phyloP scores from a whole-genome alignment of 1,284 basidiomycete species.

The Tylopilus orsonianus region DNA sequence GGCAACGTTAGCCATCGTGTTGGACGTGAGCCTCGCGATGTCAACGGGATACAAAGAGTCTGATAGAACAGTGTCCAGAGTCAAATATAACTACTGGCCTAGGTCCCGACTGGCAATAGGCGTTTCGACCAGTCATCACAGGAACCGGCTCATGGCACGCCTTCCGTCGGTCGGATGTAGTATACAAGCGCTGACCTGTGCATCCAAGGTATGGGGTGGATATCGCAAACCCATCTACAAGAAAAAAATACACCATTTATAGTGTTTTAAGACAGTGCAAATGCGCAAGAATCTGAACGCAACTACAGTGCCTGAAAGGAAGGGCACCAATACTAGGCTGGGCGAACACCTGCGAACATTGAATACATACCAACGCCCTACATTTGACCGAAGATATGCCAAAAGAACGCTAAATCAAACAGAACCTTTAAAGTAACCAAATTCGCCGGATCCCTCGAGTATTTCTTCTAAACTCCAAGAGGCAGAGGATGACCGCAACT shows the following conservation, averaged over 20 bases:
- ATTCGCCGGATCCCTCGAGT: neutral
- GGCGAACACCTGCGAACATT: no score
- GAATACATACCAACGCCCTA: neutral
- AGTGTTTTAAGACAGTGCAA: no score
- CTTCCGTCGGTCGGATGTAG: neutral
- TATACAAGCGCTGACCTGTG: no score
- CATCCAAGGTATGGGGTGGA: slow-evolving; percentile 14
- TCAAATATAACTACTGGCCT: slow-evolving; percentile 1
- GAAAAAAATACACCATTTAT: no score
- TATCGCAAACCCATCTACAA: slow-evolving; percentile 3
- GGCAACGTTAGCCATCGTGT: slow-evolving; percentile 6
- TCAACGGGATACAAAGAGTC: no score
- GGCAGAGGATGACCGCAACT: neutral
- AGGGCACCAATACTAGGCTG: no score
- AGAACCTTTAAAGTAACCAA: neutral
- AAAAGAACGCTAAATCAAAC: neutral
- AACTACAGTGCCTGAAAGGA: no score
- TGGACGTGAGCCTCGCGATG: neutral
- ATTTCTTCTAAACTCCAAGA: neutral
- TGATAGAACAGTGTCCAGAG: no score
- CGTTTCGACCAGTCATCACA: neutral
- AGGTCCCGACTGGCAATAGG: no score
- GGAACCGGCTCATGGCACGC: neutral
- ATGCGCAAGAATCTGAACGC: no score
- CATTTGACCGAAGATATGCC: neutral